These are phyloP conservation scores for Umbelopsis ramanniana DNA, from an alignment of 192 early-diverging fungal genomes.

Conservation along the genomic window DNA sequence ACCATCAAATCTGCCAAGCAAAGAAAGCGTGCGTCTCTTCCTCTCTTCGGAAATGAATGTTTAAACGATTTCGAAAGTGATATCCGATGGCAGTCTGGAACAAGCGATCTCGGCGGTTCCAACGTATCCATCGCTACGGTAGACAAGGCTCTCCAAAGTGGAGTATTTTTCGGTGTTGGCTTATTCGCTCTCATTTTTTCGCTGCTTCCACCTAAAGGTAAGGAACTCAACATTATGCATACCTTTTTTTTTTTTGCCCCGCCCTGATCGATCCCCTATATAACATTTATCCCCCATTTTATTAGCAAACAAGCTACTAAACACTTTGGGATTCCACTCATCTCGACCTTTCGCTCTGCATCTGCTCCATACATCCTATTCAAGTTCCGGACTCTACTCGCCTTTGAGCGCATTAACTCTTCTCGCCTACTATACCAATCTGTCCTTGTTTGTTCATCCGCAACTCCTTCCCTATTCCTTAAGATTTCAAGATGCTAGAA, in stretches of 20 bases:
- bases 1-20: background rate
- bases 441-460: constrained; percentile 39
- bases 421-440: constrained; percentile 38
- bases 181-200: constrained; percentile 43
- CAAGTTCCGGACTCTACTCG: constrained; percentile 31
- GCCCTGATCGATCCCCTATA: background rate
- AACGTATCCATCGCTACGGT: background rate
- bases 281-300: too few relatives aligned
- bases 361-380: constrained; percentile 34
- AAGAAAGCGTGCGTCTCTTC: constrained; percentile 14
- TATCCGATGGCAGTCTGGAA: background rate
- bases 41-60: background rate
- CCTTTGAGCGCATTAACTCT: constrained; percentile 28
- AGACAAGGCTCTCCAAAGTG: constrained; percentile 30
- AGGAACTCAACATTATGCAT: background rate
- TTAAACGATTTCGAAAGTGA: background rate
- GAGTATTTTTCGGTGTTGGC: constrained; percentile 44
- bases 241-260: background rate
- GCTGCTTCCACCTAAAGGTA: constrained; percentile 40
- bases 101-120: background rate
- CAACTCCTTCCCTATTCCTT: constrained; percentile 31
- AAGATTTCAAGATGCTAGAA: constrained; percentile 21
- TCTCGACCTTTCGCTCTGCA: constrained; percentile 40
- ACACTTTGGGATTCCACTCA: constrained; percentile 41
- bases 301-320: constrained; percentile 33